Conservation (phyloP, 1,284 basidiomycete genomes). For the Fistulinella cinereoalba region DNA sequence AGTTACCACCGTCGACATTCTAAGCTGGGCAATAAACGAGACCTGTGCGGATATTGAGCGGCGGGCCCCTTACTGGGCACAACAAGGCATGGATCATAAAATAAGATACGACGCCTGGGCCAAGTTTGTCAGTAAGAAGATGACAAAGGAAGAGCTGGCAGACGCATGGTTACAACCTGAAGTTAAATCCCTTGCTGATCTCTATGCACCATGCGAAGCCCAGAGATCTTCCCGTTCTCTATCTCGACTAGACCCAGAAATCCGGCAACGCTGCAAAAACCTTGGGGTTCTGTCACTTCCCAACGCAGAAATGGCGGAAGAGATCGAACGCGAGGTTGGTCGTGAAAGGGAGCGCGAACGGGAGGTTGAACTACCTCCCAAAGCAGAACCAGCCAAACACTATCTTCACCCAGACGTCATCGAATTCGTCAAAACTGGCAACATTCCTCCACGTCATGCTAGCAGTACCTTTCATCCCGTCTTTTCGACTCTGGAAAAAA, state of each 20-base stretch:
- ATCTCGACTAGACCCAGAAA: background rate
- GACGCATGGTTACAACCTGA: background rate
- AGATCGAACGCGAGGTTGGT: background rate
- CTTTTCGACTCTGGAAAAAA: background rate
- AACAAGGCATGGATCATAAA: constrained; percentile 41
- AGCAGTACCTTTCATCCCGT: background rate
- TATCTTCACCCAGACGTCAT: background rate
- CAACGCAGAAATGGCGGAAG: background rate
- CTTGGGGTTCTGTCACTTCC: background rate
- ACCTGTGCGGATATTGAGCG: constrained; percentile 43
- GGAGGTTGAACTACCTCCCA: constrained; percentile 1
- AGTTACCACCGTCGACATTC: background rate
- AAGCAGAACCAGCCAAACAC: background rate
- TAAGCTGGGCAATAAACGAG: constrained; percentile 37
- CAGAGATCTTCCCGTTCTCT: background rate
- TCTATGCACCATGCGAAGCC: background rate
- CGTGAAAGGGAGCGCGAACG: constrained; percentile 2
- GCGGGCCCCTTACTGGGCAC: constrained; percentile 42
- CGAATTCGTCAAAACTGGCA: background rate
- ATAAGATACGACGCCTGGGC: background rate
- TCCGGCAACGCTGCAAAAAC: background rate
- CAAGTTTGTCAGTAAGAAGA: background rate
- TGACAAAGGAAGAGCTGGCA: background rate
- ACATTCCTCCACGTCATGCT: background rate
- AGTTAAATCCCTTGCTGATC: background rate